phyloP scores from a whole-genome alignment of 306 rosid species.

The Quercus glauca region DNA sequence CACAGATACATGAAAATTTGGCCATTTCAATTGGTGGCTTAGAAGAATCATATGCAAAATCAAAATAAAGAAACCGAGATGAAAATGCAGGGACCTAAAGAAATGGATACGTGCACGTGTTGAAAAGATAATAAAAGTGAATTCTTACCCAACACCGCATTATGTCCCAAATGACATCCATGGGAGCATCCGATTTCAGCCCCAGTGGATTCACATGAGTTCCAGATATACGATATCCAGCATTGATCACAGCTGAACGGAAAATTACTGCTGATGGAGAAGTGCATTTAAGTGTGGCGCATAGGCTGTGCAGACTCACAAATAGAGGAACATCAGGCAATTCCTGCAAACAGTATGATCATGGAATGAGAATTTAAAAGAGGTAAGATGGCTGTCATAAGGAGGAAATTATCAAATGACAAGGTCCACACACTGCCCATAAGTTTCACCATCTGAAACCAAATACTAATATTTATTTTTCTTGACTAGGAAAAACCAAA shows the following conservation, averaged over 20 bases:
- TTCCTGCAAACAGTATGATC: conserved; percentile 52
- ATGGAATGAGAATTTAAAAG: conserved; percentile 4
- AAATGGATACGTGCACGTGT: background rate
- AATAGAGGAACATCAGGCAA: conserved; percentile 90
- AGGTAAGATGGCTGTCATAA: background rate
- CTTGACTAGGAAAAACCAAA: background rate
- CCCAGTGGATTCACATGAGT: conserved; percentile 94
- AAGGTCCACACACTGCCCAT: background rate
- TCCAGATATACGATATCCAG: conserved; percentile 90
- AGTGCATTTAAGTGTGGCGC: conserved; percentile 94
- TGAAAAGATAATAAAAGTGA: background rate
- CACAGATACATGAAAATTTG: background rate
- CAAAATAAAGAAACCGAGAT: background rate
- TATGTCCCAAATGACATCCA: conserved; percentile 95
- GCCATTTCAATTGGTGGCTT: background rate
- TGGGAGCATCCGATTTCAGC: conserved; percentile 93
- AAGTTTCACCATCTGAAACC: background rate
- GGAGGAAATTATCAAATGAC: background rate
- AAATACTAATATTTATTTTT: background rate
- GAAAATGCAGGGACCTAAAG: background rate
- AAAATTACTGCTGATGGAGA: conserved; percentile 91
- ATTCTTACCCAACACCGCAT: conserved; percentile 97
- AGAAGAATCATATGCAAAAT: background rate
- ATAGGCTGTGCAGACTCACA: conserved; percentile 90
- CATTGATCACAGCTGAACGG: conserved; percentile 93